Base-by-base conservation (phyloP, 352 stramenopile species). In the Phytopythium mirpurense region DNA sequence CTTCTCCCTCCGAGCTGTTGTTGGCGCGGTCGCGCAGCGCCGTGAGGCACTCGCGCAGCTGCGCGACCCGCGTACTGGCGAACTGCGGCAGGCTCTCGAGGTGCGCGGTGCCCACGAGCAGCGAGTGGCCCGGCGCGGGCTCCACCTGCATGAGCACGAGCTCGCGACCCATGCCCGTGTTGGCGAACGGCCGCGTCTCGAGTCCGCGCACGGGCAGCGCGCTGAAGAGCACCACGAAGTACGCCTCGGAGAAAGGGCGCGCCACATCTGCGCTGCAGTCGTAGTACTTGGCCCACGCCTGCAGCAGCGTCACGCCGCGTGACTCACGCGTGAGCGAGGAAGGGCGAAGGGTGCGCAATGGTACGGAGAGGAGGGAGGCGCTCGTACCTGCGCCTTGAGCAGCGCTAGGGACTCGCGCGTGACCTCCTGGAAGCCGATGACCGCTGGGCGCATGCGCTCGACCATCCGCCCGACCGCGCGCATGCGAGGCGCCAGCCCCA, bases 161-260 rank as follows among this genome's bases (percentile, higher is more conserved):
- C 53, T 92, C 82, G 23, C 82, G 61, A 10, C 77, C 82, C 82
- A 92, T 92, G 24, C 70, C 74, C 21, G 82, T 75, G 57, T 88
- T 88, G 18, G 62, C 56, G 56, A 92, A 92, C 56, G 78, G 78
- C 42, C 77, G 51, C n/a, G 74, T 71, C 64, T 87, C 69, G 21
- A 92, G 48, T 2, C 51, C 58, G 31, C 66, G 60, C 50, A 92
- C 79, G 24, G 78, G 78, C 58, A 92, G 51, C 29, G 81, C 81
- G 54, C 76, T 88, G 56, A 92, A 92, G 21, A 92, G 67, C 40
- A 77, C 74, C 45, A 89, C 78, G 38, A 88, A 92, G 62, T 92
- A 92, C 8, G 81, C 66, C 36, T 84, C 70, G 10, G 82, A 83
- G 42, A 86, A 84, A 1, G 81, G 81, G n/a, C 57, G 72, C 19